Evolutionary conservation across 371 early-diverging fungal species (phyloP).

Genomic region (Blakeslea trispora): DNA sequence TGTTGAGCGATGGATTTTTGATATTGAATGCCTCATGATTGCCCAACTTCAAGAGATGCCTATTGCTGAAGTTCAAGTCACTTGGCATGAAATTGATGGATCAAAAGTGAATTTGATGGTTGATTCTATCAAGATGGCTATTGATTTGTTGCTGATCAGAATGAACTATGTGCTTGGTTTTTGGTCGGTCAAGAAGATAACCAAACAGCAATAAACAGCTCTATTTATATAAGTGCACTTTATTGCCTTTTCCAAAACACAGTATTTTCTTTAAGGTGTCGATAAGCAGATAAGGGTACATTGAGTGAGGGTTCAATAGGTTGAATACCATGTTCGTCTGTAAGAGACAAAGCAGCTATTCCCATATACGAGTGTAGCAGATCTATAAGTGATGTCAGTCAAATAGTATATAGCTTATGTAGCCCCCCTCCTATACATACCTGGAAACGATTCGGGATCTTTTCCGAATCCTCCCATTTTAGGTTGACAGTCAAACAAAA

Average conservation of each 20-base stretch:
- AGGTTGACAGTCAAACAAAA: conserved; percentile 66
- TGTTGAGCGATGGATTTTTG: conserved; percentile 96
- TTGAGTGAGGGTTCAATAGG: conserved; percentile 59
- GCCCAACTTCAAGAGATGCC: conserved; percentile 72
- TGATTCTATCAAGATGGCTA: conserved; percentile 89
- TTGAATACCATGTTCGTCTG: conserved; percentile 58
- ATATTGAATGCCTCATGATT: conserved; percentile 90
- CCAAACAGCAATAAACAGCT: neutral
- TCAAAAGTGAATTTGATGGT: conserved; percentile 85
- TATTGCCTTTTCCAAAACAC: conserved; percentile 77
- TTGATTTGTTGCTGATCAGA: conserved; percentile 85
- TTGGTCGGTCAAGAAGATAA: conserved; percentile 60
- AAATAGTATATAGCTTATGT: neutral
- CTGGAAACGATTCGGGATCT: conserved; percentile 61
- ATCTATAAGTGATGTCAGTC: conserved; percentile 51
- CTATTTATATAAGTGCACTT: neutral
- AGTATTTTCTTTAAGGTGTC: conserved; percentile 27
- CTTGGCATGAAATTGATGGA: conserved; percentile 96
- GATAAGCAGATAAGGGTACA: conserved; percentile 43
- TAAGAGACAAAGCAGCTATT: conserved; percentile 71
- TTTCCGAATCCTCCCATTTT: conserved; percentile 83
- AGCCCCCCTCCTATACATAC: conserved; percentile 31
- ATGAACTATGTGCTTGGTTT: conserved; percentile 82
- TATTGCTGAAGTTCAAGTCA: conserved; percentile 86
- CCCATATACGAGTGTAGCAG: conserved; percentile 89